These are phyloP conservation scores for Ramularia endophylla DNA, from an alignment of 2,329 filamentous ascomycete species.

Conservation along the genomic window DNA sequence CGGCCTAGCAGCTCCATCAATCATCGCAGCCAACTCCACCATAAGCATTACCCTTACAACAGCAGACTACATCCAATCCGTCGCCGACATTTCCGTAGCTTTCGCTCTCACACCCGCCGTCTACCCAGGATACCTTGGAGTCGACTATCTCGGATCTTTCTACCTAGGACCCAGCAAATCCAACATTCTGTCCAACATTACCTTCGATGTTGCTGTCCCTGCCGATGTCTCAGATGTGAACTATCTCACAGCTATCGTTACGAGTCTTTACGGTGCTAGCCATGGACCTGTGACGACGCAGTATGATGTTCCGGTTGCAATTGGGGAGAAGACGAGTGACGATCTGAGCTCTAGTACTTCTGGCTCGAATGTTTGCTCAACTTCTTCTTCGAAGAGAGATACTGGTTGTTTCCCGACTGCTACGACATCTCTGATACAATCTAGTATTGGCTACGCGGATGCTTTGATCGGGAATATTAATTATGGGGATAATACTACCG, in stretches of 20 bases:
- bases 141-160: constrained; percentile 13
- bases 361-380: constrained; percentile 8
- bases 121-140: constrained; percentile 6
- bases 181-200: constrained; percentile 13
- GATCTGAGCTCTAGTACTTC: constrained; percentile 3
- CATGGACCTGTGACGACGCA: constrained; percentile 10
- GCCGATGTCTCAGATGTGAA: constrained; percentile 3
- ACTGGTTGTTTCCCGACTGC: constrained; percentile 7
- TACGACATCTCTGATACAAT: constrained; percentile 10
- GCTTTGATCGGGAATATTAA: constrained; percentile 12
- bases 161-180: constrained; percentile 14
- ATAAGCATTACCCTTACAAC: constrained; percentile 13
- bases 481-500: constrained; percentile 10
- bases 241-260: constrained; percentile 11
- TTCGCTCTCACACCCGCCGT: constrained; percentile 9
- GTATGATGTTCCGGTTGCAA: constrained; percentile 8
- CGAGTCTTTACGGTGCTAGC: constrained; percentile 13
- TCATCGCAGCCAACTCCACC: constrained; percentile 9
- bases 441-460: constrained; percentile 5
- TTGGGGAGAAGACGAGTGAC: constrained; percentile 8
- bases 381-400: constrained; percentile 1
- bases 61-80: constrained; percentile 15
- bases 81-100: constrained; percentile 12
- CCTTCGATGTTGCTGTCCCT: constrained; percentile 12
- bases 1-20: constrained; percentile 9